These are phyloP conservation scores for Aristolochia californica DNA, from an alignment of 164 flowering plant genomes.

Conservation along the genomic window DNA sequence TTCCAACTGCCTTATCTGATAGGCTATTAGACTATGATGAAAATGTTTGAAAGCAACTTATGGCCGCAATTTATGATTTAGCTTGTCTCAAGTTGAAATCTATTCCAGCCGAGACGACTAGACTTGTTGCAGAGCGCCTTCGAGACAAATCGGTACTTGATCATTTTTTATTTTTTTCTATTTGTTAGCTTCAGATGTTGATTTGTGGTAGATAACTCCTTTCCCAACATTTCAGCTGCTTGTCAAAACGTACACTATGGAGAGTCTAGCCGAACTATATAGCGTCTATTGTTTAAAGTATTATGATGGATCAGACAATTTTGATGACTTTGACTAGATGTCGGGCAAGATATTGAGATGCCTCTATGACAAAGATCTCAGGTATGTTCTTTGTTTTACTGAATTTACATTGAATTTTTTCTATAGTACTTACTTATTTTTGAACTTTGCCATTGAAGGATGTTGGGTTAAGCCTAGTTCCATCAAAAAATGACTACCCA, in stretches of 20 bases:
- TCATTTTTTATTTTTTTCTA: not conserved
- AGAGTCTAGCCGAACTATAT: slow-evolving; percentile 79
- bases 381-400: too few species aligned
- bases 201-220: not conserved
- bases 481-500: too few species aligned
- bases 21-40: slow-evolving; percentile 94
- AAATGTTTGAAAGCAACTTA: slow-evolving; percentile 85
- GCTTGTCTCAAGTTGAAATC: slow-evolving; percentile 45
- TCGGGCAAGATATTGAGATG: slow-evolving; percentile 91
- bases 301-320: slow-evolving; percentile 27
- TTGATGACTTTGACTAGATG: slow-evolving; percentile 72
- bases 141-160: slow-evolving; percentile 87
- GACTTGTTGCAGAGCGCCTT: slow-evolving; percentile 85
- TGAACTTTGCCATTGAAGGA: too few species aligned
- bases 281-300: slow-evolving; percentile 36
- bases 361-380: slow-evolving; percentile 88
- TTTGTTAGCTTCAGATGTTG: not conserved
- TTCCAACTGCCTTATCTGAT: slow-evolving; percentile 76
- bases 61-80: slow-evolving; percentile 72
- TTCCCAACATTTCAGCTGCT: slow-evolving; percentile 39
- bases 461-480: too few species aligned
- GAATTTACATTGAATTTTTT: too few species aligned
- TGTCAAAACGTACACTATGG: slow-evolving; percentile 85
- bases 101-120: slow-evolving; percentile 54
- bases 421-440: too few species aligned